Percentiles rank a stretch among this genome's conserved stretches.
Conservation (phyloP, 129 eudicot species). For the Centaurea solstitialis region DNA sequence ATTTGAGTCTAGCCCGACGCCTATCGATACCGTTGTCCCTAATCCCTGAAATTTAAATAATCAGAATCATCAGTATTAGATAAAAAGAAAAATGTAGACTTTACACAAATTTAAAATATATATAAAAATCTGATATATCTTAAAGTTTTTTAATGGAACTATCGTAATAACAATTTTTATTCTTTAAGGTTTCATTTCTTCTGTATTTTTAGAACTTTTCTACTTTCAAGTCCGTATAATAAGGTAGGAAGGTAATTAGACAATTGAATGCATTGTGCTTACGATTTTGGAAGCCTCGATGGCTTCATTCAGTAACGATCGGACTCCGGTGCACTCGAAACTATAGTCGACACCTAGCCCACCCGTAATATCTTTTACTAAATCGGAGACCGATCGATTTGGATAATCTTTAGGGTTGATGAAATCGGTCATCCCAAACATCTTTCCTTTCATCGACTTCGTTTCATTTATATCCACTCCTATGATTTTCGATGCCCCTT, state of each 20-base stretch:
- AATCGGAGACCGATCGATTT: constrained; percentile 34
- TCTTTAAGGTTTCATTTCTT: too few relatives aligned
- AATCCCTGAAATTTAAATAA: constrained; percentile 37
- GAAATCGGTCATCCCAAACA: constrained; percentile 57
- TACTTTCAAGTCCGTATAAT: background rate
- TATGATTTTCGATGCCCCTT: constrained; percentile 52
- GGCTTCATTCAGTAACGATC: constrained; percentile 50
- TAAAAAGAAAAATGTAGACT: too few relatives aligned
- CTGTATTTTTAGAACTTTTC: too few relatives aligned
- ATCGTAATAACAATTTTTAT: too few relatives aligned
- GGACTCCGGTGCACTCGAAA: constrained; percentile 62
- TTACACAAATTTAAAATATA: too few relatives aligned
- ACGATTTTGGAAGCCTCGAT: constrained; percentile 55
- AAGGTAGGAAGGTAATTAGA: background rate
- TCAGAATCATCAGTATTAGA: background rate
- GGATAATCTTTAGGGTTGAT: constrained; percentile 45
- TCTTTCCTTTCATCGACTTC: constrained; percentile 40
- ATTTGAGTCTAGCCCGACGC: constrained; percentile 36
- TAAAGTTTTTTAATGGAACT: too few relatives aligned
- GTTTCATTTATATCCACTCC: constrained; percentile 56
- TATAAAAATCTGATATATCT: too few relatives aligned
- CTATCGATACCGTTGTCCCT: constrained; percentile 42
- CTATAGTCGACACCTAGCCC: constrained; percentile 56
- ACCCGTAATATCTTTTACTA: constrained; percentile 46
- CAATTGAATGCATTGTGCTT: background rate